Percentiles rank a stretch among this genome's conserved stretches.
Evolutionary conservation across 495 filamentous ascomycete species (phyloP).

Genomic region (Pyrenopolyporus hunteri): DNA sequence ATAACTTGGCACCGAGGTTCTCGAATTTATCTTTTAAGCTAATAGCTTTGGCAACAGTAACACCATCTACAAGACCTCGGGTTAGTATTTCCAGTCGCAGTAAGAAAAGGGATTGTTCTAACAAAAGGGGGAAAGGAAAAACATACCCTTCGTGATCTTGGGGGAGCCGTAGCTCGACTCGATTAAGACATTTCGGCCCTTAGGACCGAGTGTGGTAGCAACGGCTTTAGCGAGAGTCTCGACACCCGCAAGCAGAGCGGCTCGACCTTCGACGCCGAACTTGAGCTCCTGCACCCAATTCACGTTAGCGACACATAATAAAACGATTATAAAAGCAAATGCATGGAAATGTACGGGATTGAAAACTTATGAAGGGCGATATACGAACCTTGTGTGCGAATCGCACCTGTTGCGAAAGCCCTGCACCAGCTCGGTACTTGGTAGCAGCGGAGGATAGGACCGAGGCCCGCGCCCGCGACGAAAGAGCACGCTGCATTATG

Average conservation of each 20-base stretch:
- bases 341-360: conserved; percentile 19
- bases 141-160: conserved; percentile 97
- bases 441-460: conserved; percentile 64
- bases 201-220: conserved; percentile 93
- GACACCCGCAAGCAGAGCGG: conserved; percentile 87
- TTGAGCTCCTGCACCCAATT: conserved; percentile 77
- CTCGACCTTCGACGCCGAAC: conserved; percentile 94
- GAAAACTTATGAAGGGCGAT: no score
- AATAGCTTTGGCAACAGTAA: conserved; percentile 91
- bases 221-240: conserved; percentile 97
- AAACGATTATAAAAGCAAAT: neutral
- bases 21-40: conserved; percentile 98
- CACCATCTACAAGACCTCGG: conserved; percentile 73
- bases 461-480: conserved; percentile 68
- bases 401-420: conserved; percentile 76
- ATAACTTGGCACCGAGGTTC: conserved; percentile 94
- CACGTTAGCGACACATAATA: conserved; percentile 23
- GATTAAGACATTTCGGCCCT: conserved; percentile 97
- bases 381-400: conserved; percentile 92
- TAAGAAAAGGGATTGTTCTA: no score
- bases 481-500: conserved; percentile 77
- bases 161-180: conserved; percentile 97
- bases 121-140: no score
- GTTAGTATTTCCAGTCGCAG: conserved; percentile 23
- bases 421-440: conserved; percentile 61